These are phyloP conservation scores for Dothistroma septosporum DNA, from an alignment of 2,329 filamentous ascomycete species.

Conservation along the genomic window DNA sequence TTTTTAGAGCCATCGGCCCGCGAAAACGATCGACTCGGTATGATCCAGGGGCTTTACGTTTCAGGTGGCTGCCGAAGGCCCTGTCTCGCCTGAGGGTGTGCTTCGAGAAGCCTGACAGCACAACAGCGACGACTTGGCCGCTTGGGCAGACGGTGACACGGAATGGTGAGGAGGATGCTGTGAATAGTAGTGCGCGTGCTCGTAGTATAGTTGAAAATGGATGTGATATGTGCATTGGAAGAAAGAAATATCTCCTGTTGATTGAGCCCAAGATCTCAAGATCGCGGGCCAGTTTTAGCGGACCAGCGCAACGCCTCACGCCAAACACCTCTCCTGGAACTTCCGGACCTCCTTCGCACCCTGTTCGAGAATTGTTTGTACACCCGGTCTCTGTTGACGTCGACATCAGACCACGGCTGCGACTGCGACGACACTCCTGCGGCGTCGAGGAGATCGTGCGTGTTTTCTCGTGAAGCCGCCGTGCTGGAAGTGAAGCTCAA, in stretches of 20 bases:
- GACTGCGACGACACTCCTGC: background rate
- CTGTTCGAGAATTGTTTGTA: no score
- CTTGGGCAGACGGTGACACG: background rate
- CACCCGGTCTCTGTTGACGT: background rate
- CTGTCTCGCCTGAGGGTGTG: no score
- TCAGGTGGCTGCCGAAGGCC: background rate
- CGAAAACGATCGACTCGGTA: no score
- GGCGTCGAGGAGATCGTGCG: background rate
- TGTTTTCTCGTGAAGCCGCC: background rate
- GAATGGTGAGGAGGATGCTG: background rate
- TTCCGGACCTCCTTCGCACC: background rate
- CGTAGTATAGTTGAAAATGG: background rate
- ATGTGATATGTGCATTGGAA: background rate
- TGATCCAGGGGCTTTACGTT: background rate
- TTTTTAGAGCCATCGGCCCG: background rate
- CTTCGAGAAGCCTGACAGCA: no score
- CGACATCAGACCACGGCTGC: background rate
- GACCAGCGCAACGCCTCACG: background rate
- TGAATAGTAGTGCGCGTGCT: background rate
- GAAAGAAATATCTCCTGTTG: background rate
- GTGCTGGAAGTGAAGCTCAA: background rate
- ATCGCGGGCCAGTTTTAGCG: background rate
- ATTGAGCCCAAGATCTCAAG: background rate
- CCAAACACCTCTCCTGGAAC: background rate
- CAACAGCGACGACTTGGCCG: no score